Percentiles rank a stretch among this genome's conserved stretches.
phyloP scores from a whole-genome alignment of 257 asterid genomes.

The Mitragyna speciosa region DNA sequence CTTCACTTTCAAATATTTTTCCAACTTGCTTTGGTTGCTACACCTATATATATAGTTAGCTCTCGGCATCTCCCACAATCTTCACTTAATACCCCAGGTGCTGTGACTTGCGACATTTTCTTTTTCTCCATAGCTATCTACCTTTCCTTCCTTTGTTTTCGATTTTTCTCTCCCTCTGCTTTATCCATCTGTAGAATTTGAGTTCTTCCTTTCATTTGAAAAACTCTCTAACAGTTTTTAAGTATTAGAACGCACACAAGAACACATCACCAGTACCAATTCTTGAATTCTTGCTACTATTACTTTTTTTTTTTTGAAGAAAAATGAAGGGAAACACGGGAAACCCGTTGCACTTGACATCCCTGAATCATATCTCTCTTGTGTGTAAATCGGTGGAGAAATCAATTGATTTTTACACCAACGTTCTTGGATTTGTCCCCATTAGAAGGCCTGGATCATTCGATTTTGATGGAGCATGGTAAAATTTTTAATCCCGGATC shows the following conservation, averaged over 20 bases:
- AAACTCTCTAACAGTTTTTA: neutral
- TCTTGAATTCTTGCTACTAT: neutral
- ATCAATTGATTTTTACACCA: constrained; percentile 68
- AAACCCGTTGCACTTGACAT: constrained; percentile 75
- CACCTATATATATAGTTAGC: neutral
- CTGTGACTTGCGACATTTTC: neutral
- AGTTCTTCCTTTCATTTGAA: neutral
- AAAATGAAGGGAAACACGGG: constrained; percentile 57
- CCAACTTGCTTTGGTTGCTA: too few species aligned
- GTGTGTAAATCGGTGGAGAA: constrained; percentile 79
- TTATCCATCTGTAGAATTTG: neutral
- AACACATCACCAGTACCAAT: neutral
- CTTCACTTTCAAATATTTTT: too few species aligned
- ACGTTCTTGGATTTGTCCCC: constrained; percentile 83
- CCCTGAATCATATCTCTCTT: constrained; percentile 85
- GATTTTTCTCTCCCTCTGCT: neutral
- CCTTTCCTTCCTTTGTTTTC: neutral
- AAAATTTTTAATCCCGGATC: neutral
- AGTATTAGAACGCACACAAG: neutral
- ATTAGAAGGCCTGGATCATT: constrained; percentile 89
- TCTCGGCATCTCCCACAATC: neutral
- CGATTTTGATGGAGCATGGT: constrained; percentile 93
- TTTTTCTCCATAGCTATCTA: neutral
- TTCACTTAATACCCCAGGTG: neutral
- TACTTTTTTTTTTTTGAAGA: neutral